Evolutionary conservation across 805 yeast genomes (phyloP).

Genomic region (Brettanomyces custersianus): DNA sequence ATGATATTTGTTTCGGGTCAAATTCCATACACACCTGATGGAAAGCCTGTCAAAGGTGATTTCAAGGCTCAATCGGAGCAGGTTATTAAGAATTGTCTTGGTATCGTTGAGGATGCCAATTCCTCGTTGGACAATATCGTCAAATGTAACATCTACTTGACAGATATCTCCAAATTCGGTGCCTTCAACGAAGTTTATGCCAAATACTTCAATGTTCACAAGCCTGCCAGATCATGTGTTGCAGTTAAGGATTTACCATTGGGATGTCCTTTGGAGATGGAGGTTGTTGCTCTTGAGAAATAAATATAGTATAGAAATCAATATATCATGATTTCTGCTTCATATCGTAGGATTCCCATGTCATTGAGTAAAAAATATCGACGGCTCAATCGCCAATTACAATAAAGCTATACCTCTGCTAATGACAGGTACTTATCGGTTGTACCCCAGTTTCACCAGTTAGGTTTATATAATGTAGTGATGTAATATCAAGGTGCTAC

Average conservation of each 20-base stretch:
- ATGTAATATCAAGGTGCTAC: no score
- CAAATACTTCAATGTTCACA: slow-evolving; percentile 64
- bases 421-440: no score
- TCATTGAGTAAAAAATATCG: no score
- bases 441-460: no score
- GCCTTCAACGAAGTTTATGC: slow-evolving; percentile 81
- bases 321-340: no score
- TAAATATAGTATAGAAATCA: no score
- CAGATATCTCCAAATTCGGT: slow-evolving; percentile 82
- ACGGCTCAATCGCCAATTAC: not conserved
- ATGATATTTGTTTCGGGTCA: slow-evolving; percentile 92
- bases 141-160: slow-evolving; percentile 82
- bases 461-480: no score
- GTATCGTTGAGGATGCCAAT: slow-evolving; percentile 76
- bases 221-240: slow-evolving; percentile 97
- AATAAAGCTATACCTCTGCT: not conserved
- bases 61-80: slow-evolving; percentile 74
- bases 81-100: slow-evolving; percentile 56
- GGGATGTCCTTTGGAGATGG: slow-evolving; percentile 82
- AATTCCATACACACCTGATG: slow-evolving; percentile 80
- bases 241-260: slow-evolving; percentile 90
- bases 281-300: slow-evolving; percentile 78
- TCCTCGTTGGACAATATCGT: slow-evolving; percentile 77
- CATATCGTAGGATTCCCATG: no score
- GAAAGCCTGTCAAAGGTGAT: slow-evolving; percentile 68